Conservation (phyloP, 345 rosid species). For the rapeseed (Brassica napus) region Da-Ae NC_063436.1:4711001-4711500, state of each 20-base stretch:
- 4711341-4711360: not conserved
- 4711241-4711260: no score
- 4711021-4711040: not conserved
- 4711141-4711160: no score
- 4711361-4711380: not conserved
- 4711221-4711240: no score
- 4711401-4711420: not conserved
- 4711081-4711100: no score
- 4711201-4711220: no score
- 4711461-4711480: not conserved
- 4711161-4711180: no score
- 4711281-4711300: not conserved
- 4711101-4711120: no score
- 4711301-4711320: not conserved
- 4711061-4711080: no score
- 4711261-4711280: not conserved
- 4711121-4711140: no score
- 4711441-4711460: not conserved
- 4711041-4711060: no score
- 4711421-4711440: not conserved
- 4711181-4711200: no score
- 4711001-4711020: no score
- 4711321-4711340: not conserved
- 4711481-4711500: not conserved
- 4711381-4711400: not conserved